Percentiles rank a stretch among this genome's conserved stretches.
phyloP scores from a whole-genome alignment of 352 stramenopile species.

The Elongisporangium anandrum region DNA sequence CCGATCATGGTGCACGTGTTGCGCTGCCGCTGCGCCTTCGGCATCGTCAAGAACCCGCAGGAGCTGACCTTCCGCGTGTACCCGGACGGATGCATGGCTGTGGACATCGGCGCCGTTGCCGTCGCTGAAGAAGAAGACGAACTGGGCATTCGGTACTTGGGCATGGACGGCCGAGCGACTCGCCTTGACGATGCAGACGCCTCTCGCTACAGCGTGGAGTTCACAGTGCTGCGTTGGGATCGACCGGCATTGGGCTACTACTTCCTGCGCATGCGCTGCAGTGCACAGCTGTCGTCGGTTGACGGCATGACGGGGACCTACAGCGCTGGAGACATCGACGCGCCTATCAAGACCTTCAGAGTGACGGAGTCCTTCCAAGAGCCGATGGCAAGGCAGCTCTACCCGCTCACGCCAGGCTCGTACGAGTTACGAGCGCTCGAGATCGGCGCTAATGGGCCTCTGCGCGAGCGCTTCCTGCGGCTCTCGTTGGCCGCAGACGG shows the following conservation, averaged over 20 bases:
- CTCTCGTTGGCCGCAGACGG: constrained; percentile 35
- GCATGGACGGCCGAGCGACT: not conserved
- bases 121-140: not conserved
- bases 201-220: not conserved
- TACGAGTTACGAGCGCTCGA: constrained; percentile 51
- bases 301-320: not conserved
- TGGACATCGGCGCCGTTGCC: constrained; percentile 13
- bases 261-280: not conserved
- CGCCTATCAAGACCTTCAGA: not conserved
- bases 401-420: constrained; percentile 38
- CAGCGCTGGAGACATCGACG: not conserved
- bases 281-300: not conserved
- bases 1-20: not conserved
- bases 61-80: constrained; percentile 31
- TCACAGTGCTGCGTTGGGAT: not conserved
- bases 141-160: not conserved
- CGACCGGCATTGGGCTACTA: not conserved
- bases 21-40: constrained; percentile 14
- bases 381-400: constrained; percentile 17
- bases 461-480: constrained; percentile 45
- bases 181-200: not conserved
- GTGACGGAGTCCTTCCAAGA: constrained; percentile 1
- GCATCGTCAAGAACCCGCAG: constrained; percentile 20
- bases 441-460: constrained; percentile 50
- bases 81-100: constrained; percentile 26